Conservation (phyloP, 371 early-diverging fungal genomes). For the Mucor plumbeus region DNA sequence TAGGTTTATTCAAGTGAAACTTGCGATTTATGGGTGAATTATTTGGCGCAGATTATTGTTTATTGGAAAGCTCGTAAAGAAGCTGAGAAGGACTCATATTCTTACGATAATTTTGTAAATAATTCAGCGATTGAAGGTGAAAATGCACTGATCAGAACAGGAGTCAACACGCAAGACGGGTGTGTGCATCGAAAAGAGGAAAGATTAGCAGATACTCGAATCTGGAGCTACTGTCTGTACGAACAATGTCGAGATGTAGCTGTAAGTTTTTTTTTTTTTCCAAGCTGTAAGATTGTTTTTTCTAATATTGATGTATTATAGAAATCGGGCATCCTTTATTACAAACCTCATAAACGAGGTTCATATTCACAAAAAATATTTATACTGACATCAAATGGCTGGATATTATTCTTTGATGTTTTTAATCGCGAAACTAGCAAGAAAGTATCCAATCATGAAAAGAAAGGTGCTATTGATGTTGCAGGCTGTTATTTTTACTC, state of each 20-base stretch:
- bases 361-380: slow-evolving; percentile 59
- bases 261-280: slow-evolving; percentile 18
- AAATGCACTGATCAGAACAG: slow-evolving; percentile 24
- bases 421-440: slow-evolving; percentile 41
- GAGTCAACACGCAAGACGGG: neutral
- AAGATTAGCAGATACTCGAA: slow-evolving; percentile 45
- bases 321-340: slow-evolving; percentile 66
- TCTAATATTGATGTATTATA: slow-evolving; percentile 17
- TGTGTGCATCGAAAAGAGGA: slow-evolving; percentile 10
- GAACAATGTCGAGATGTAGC: slow-evolving; percentile 48
- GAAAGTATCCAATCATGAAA: slow-evolving; percentile 43
- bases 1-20: slow-evolving; percentile 52
- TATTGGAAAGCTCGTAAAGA: slow-evolving; percentile 61
- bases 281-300: neutral
- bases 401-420: slow-evolving; percentile 53
- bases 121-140: slow-evolving; percentile 31
- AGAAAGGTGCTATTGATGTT: slow-evolving; percentile 51
- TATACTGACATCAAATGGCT: slow-evolving; percentile 54
- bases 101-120: slow-evolving; percentile 27
- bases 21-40: slow-evolving; percentile 58
- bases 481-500: slow-evolving; percentile 62
- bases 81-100: slow-evolving; percentile 48
- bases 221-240: slow-evolving; percentile 63
- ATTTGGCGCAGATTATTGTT: slow-evolving; percentile 45
- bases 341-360: slow-evolving; percentile 49